Base-by-base conservation (phyloP, 495 filamentous ascomycete genomes). In the Xylaria intraflava region DNA sequence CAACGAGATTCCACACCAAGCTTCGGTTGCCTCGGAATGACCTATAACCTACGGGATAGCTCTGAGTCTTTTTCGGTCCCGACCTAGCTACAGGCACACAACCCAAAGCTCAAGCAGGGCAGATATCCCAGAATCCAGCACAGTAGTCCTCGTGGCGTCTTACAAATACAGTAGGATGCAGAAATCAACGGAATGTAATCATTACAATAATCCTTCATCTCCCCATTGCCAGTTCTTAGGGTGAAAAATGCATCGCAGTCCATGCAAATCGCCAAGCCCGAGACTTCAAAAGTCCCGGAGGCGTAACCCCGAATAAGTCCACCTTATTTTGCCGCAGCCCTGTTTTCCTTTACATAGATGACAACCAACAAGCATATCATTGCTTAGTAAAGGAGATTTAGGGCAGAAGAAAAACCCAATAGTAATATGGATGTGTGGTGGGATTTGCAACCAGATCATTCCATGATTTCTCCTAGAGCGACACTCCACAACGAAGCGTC, bases 381-480 rank as follows among this genome's bases (percentile, higher is more conserved):
- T 8, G 27, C 27, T 20, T 51, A 19, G 24, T 12, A 14, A 1
- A 12, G 35, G 17, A 44, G 27, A 35, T 51, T 41, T 31, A 29
- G 17, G n/a, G 27, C 20, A 31, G 23, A 53, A 38, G 27, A n/a
- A 53, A 50, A 51, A 49, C 31, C 36, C 47, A 29, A 31, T n/a
- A 22, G n/a, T 22, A 45, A 6, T 42, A 38, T 38, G 35, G 35
- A 38, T 29, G 42, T 46, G 42, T 11, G n/a, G 17, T 16, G n/a
- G 30, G 16, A 52, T 44, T 52, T 26, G 23, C 50, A 45, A 36
- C 31, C 29, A 52, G 50, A 52, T 45, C 1, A 19, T 41, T 27
- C 31, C 31, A 30, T 31, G 51, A 23, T 38, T 46, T 49, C 52
- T 49, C 44, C 45, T 48, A 33, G 52, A 36, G n/a, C n/a, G n/a